A percentile compares a stretch with the other conserved stretches of the same genome.
Evolutionary conservation across 352 stramenopile species (phyloP).

Genomic region (Phytophthora citricola): DNA sequence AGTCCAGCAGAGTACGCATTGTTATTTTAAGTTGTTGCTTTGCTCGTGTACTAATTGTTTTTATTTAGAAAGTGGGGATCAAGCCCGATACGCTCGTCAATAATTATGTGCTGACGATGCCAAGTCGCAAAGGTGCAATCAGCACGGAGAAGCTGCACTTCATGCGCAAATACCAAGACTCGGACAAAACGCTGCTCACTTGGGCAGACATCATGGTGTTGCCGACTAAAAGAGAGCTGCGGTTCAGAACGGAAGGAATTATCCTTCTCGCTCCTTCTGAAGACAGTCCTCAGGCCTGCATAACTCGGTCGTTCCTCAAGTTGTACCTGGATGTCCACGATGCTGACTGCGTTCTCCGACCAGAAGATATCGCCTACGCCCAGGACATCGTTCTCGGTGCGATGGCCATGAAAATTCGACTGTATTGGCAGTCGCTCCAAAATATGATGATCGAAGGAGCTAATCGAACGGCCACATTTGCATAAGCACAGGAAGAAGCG

Average conservation of each 20-base stretch:
- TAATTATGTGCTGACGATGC: constrained; percentile 12
- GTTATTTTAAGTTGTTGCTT: not conserved
- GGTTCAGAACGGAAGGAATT: constrained; percentile 17
- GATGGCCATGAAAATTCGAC: constrained; percentile 24
- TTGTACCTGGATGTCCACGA: constrained; percentile 19
- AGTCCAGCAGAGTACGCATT: constrained; percentile 16
- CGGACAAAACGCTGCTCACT: constrained; percentile 9
- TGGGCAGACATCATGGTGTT: constrained; percentile 27
- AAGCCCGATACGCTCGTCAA: constrained; percentile 23
- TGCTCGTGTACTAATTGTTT: constrained; percentile 4
- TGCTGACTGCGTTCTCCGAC: not conserved
- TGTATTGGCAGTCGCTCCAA: constrained; percentile 26
- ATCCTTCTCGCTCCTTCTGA: constrained; percentile 10
- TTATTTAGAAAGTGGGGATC: constrained; percentile 2
- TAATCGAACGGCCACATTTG: not conserved
- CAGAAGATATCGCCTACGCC: constrained; percentile 20
- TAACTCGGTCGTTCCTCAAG: constrained; percentile 16
- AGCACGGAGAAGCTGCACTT: constrained; percentile 24
- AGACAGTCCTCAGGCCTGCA: not conserved
- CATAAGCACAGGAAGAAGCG: too few species aligned
- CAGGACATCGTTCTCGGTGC: constrained; percentile 26
- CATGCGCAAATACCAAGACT: constrained; percentile 17
- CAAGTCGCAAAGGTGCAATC: constrained; percentile 16
- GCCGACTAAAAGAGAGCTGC: constrained; percentile 15
- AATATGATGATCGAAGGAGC: constrained; percentile 21